A percentile compares a stretch with the other conserved stretches of the same genome.
Conservation (phyloP, 805 yeast genomes). For the Starmerella scarabaei region DNA sequence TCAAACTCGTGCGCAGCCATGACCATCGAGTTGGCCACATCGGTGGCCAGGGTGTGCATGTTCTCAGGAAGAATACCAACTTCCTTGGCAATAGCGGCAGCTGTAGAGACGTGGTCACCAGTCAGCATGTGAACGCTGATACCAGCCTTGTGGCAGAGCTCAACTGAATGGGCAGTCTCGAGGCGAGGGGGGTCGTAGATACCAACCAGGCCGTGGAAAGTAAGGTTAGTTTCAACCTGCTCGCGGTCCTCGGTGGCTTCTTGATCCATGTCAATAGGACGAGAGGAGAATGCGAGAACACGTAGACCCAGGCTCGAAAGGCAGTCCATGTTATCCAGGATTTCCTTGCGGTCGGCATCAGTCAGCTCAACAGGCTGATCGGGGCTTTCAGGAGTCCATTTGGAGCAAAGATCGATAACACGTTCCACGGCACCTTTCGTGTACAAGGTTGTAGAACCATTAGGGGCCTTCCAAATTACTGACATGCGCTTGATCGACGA, state of each 20-base stretch:
- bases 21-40: slow-evolving; percentile 45
- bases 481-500: slow-evolving; percentile 64
- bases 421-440: slow-evolving; percentile 74
- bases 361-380: slow-evolving; percentile 24
- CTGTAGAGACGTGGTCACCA: slow-evolving; percentile 71
- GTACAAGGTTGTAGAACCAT: slow-evolving; percentile 29
- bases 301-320: slow-evolving; percentile 56
- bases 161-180: slow-evolving; percentile 54
- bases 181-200: slow-evolving; percentile 70
- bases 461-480: slow-evolving; percentile 36
- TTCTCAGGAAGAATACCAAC: slow-evolving; percentile 59
- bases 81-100: slow-evolving; percentile 66
- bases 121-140: slow-evolving; percentile 71
- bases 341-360: slow-evolving; percentile 30
- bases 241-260: slow-evolving; percentile 26
- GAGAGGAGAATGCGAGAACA: slow-evolving; percentile 56
- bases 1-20: slow-evolving; percentile 69
- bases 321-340: slow-evolving; percentile 45
- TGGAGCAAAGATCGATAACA: slow-evolving; percentile 41
- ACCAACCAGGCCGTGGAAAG: slow-evolving; percentile 57
- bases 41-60: slow-evolving; percentile 23
- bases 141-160: slow-evolving; percentile 58
- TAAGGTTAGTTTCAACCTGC: slow-evolving; percentile 39
- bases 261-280: slow-evolving; percentile 22
- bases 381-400: slow-evolving; percentile 35